A percentile compares a stretch with the other conserved stretches of the same genome.
Conservation (phyloP, 495 filamentous ascomycete genomes). For the Hyaloscypha finlandica region DNA sequence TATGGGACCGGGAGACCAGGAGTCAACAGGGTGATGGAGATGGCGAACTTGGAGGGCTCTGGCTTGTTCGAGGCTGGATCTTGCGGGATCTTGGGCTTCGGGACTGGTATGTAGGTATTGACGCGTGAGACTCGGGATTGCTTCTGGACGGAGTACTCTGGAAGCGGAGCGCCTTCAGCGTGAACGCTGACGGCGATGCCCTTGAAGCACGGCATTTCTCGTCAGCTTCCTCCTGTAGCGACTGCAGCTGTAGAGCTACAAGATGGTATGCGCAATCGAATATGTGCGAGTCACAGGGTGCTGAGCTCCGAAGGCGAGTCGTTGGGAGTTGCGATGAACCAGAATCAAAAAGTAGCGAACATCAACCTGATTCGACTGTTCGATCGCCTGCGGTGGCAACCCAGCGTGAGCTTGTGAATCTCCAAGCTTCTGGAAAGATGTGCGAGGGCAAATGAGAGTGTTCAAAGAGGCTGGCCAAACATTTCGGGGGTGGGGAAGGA, state of each 20-base stretch:
- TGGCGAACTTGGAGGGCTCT: slow-evolving; percentile 90
- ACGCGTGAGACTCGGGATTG: slow-evolving; percentile 89
- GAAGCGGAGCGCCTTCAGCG: slow-evolving; percentile 81
- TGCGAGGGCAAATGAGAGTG: background rate
- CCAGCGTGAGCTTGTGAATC: background rate
- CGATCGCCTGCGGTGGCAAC: background rate
- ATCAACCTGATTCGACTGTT: slow-evolving; percentile 4
- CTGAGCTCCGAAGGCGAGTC: slow-evolving; percentile 11
- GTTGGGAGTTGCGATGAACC: background rate
- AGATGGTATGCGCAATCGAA: slow-evolving; percentile 7
- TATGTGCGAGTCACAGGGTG: slow-evolving; percentile 8
- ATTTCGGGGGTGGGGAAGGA: background rate
- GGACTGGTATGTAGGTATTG: slow-evolving; percentile 94
- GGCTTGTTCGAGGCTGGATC: slow-evolving; percentile 68
- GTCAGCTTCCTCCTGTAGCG: slow-evolving; percentile 18
- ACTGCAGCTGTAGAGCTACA: slow-evolving; percentile 27
- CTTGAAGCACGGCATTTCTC: slow-evolving; percentile 93
- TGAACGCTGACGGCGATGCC: slow-evolving; percentile 97
- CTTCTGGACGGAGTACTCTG: slow-evolving; percentile 93
- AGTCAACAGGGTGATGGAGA: slow-evolving; percentile 94
- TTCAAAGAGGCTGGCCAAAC: background rate
- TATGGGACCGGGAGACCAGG: slow-evolving; percentile 87
- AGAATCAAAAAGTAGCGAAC: slow-evolving; percentile 8
- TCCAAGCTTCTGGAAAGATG: background rate
- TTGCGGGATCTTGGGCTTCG: slow-evolving; percentile 74